Conservation (phyloP, 2,329 filamentous ascomycete genomes). For the Ceratocystis diversiconidia region DNA sequence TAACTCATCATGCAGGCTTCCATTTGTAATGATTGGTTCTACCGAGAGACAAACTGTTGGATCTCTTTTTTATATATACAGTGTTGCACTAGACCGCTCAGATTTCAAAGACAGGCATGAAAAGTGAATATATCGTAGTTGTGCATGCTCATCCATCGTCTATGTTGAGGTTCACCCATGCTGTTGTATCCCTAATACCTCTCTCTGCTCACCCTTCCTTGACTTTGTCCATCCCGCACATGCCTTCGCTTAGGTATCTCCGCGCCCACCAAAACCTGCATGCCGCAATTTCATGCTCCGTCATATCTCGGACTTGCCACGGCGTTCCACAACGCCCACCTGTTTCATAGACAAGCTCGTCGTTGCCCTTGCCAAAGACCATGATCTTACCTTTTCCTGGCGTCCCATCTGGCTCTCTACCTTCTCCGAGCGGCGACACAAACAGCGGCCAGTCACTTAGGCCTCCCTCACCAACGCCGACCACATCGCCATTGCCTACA, state of each 20-base stretch:
- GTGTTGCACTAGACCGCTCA: not conserved
- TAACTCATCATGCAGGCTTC: not conserved
- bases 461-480: slow-evolving; percentile 17
- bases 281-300: slow-evolving; percentile 32
- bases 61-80: slow-evolving; percentile 3
- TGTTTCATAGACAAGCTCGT: slow-evolving; percentile 32
- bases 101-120: not conserved
- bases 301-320: slow-evolving; percentile 31
- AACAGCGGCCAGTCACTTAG: slow-evolving; percentile 31
- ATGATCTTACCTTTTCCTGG: slow-evolving; percentile 29
- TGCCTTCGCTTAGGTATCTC: slow-evolving; percentile 33
- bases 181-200: not conserved
- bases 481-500: slow-evolving; percentile 23
- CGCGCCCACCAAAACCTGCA: slow-evolving; percentile 49
- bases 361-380: slow-evolving; percentile 47
- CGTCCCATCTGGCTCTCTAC: slow-evolving; percentile 12
- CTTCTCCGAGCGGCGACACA: slow-evolving; percentile 27
- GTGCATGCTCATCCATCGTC: no score
- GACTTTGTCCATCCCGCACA: not conserved
- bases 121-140: not conserved
- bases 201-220: not conserved
- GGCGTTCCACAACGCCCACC: slow-evolving; percentile 29
- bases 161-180: not conserved
- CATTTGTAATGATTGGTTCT: not conserved
- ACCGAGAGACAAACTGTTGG: not conserved